A percentile compares a stretch with the other conserved stretches of the same genome.
phyloP scores from a whole-genome alignment of 768 basidiomycete species.

The Roridomyces roridus region DNA sequence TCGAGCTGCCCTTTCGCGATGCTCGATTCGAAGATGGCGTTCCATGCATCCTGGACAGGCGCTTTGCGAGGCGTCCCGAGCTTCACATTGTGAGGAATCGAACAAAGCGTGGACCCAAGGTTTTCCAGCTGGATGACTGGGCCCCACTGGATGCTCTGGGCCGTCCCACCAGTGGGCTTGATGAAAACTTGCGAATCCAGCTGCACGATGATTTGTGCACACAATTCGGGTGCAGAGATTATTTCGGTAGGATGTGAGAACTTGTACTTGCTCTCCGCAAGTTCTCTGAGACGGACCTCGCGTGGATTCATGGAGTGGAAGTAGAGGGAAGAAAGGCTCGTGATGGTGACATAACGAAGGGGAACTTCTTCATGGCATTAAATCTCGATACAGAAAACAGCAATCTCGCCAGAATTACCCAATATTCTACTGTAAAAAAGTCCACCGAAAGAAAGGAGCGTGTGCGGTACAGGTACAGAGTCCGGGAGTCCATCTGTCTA shows the following conservation, averaged over 20 bases:
- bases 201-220: not conserved
- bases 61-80: not conserved
- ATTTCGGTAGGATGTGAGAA: too few species aligned
- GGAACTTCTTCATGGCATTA: too few species aligned
- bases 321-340: not conserved
- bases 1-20: not conserved
- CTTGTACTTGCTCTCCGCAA: too few species aligned
- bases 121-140: not conserved
- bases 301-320: not conserved
- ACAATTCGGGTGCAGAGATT: too few species aligned
- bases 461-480: too few species aligned
- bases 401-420: too few species aligned
- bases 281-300: not conserved
- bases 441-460: too few species aligned
- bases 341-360: too few species aligned
- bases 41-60: conserved; percentile 1
- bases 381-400: too few species aligned
- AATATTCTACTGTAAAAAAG: too few species aligned
- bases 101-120: not conserved
- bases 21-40: not conserved
- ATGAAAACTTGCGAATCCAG: not conserved
- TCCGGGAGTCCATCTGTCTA: not conserved
- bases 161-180: not conserved
- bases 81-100: not conserved
- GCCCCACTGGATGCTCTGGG: not conserved